Percentiles rank a stretch among this genome's conserved stretches.
Conservation (phyloP, 352 stramenopile species). For the Peronospora destructor region DNA sequence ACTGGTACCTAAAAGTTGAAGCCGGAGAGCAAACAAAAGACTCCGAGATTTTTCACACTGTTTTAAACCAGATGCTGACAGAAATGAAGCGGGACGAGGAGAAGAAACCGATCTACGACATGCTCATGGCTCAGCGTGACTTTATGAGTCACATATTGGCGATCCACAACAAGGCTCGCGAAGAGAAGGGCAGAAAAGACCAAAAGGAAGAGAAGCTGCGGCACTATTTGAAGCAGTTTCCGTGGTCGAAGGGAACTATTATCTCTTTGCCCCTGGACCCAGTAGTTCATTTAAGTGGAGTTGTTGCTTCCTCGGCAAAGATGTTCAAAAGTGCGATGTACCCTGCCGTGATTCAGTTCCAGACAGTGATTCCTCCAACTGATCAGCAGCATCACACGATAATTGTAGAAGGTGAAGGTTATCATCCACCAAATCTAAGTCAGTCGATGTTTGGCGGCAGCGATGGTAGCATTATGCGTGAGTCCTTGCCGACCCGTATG, state of each 20-base stretch:
- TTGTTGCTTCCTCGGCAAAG: constrained; percentile 87
- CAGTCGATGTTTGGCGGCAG: constrained; percentile 51
- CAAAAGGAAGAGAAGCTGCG: constrained; percentile 93
- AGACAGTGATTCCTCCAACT: constrained; percentile 54
- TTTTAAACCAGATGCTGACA: constrained; percentile 90
- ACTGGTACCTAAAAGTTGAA: constrained; percentile 89
- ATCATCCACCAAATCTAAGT: constrained; percentile 23
- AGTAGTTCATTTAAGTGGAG: constrained; percentile 75
- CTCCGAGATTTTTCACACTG: constrained; percentile 68
- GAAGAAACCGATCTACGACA: constrained; percentile 87
- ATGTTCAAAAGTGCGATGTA: constrained; percentile 99
- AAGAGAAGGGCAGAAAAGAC: constrained; percentile 92
- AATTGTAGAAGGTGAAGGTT: constrained; percentile 14
- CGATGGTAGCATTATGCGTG: constrained; percentile 47
- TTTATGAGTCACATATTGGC: constrained; percentile 93
- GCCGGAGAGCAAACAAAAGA: constrained; percentile 63
- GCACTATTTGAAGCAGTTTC: constrained; percentile 82
- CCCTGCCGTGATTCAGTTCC: constrained; percentile 95
- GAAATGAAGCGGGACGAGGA: constrained; percentile 90
- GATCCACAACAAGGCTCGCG: constrained; percentile 88
- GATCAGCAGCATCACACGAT: constrained; percentile 32
- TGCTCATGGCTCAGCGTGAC: constrained; percentile 86
- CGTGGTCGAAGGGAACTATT: constrained; percentile 63
- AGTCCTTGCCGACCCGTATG: constrained; percentile 68
- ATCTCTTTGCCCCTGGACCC: constrained; percentile 87